These are phyloP conservation scores for Tilletia horrida DNA, from an alignment of 1,284 basidiomycete species.

Conservation along the genomic window DNA sequence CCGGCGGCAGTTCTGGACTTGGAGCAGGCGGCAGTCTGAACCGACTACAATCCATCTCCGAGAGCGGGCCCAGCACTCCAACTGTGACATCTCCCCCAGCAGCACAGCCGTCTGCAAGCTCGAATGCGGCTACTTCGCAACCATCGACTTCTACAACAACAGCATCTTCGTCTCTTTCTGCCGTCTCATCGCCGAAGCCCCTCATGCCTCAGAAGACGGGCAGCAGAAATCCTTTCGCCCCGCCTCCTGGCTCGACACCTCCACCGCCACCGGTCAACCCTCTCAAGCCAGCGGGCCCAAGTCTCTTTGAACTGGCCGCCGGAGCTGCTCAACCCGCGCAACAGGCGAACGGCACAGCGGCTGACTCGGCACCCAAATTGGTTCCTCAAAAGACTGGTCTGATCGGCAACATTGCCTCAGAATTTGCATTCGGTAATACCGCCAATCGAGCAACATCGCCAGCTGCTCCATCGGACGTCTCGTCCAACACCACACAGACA, in stretches of 20 bases:
- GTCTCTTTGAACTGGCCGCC: slow-evolving; percentile 24
- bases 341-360: slow-evolving; percentile 38
- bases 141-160: slow-evolving; percentile 49
- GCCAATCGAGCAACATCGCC: background rate
- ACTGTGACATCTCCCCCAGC: background rate
- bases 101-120: background rate
- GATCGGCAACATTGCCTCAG: slow-evolving; percentile 55
- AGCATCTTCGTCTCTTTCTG: slow-evolving; percentile 47
- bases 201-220: slow-evolving; percentile 89
- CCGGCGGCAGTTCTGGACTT: slow-evolving; percentile 1
- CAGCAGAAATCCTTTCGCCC: slow-evolving; percentile 89
- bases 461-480: background rate
- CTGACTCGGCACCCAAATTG: slow-evolving; percentile 24
- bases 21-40: slow-evolving; percentile 22
- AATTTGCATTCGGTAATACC: slow-evolving; percentile 45
- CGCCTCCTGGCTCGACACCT: slow-evolving; percentile 61
- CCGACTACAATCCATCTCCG: background rate
- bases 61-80: background rate
- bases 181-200: slow-evolving; percentile 58
- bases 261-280: slow-evolving; percentile 46
- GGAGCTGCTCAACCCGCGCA: slow-evolving; percentile 30
- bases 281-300: slow-evolving; percentile 22
- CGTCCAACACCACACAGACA: background rate
- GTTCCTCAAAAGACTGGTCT: slow-evolving; percentile 52
- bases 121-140: background rate